Evolutionary conservation across 331 rosid genomes (phyloP).

Genomic region (Telfairia occidentalis): DNA sequence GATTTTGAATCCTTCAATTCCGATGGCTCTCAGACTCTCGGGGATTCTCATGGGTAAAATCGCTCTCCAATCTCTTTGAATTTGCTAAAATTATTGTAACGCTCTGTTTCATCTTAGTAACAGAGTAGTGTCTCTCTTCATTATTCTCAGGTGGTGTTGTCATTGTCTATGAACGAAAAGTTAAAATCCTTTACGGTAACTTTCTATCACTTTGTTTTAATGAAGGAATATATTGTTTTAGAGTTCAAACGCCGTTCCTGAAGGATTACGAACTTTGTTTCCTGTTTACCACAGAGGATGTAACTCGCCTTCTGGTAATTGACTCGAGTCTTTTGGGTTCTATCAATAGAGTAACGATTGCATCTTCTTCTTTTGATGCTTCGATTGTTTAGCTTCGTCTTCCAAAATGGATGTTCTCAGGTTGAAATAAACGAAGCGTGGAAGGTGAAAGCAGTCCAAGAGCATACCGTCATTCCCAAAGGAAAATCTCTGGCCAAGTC

Average conservation of each 20-base stretch:
- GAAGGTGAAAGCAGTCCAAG: slow-evolving; percentile 47
- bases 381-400: background rate
- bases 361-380: background rate
- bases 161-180: slow-evolving; percentile 81
- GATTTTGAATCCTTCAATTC: slow-evolving; percentile 74
- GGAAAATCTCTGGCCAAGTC: slow-evolving; percentile 73
- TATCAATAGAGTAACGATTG: background rate
- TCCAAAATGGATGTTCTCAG: slow-evolving; percentile 18
- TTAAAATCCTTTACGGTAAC: slow-evolving; percentile 59
- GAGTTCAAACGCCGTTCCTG: background rate
- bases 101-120: slow-evolving; percentile 5
- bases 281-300: slow-evolving; percentile 53
- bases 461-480: slow-evolving; percentile 55
- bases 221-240: background rate
- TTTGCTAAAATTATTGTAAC: background rate
- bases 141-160: slow-evolving; percentile 68
- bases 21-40: slow-evolving; percentile 87
- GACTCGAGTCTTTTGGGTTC: background rate
- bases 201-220: background rate
- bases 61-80: background rate
- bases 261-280: background rate
- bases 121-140: background rate
- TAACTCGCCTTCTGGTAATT: slow-evolving; percentile 63
- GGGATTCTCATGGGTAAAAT: slow-evolving; percentile 95
- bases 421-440: slow-evolving; percentile 71